Base-by-base conservation (phyloP, 208 protist genomes). In the Leishmania braziliensis region DNA sequence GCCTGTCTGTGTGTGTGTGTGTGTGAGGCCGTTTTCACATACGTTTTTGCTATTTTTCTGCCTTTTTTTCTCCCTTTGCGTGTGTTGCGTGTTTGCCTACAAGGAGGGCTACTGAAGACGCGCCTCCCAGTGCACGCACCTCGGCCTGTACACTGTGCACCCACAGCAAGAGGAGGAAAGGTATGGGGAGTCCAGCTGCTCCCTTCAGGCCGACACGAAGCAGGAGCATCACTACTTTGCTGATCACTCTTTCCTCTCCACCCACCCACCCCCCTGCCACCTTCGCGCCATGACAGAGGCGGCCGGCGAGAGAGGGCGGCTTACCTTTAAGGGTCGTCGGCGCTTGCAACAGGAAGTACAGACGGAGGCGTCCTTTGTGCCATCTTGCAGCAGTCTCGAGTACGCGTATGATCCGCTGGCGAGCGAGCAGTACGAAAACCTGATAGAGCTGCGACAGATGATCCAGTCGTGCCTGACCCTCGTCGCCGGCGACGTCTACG, bases 321-420 rank as follows among this genome's bases (percentile, higher is more conserved):
- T 48, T 10, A 78, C 78, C 58, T 86, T 82, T 74, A 86, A 63
- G 46, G 82, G 82, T 3, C 82, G 82, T n/a, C 82, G 80, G 66
- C 82, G 82, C 56, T 54, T 51, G 10, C 80, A 87, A 36, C 87
- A 84, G 3, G 91, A 88, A 70, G 90, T 91, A 51, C 95, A 98
- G 71, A 98, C 96, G 3, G 95, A 98, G 83, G 87, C 87, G 1
- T 90, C 90, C 26, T 97, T 97, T 77, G 77, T 96, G 1, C 90
- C 89, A 2, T 87, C 83, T 71, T 92, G 85, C 63, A 82, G 77
- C 2, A 85, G 85, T 51, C 75, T 97, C 62, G 87, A 89, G 43
- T 76, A 89, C 29, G 75, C 80, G 26, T 92, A 93, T 63, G 92
- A 97, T 66, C 80, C 86, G 18, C 78, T 87, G 26, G 92, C 92